Conservation (phyloP, 2,329 filamentous ascomycete genomes). For the Colletotrichum horii region DNA sequence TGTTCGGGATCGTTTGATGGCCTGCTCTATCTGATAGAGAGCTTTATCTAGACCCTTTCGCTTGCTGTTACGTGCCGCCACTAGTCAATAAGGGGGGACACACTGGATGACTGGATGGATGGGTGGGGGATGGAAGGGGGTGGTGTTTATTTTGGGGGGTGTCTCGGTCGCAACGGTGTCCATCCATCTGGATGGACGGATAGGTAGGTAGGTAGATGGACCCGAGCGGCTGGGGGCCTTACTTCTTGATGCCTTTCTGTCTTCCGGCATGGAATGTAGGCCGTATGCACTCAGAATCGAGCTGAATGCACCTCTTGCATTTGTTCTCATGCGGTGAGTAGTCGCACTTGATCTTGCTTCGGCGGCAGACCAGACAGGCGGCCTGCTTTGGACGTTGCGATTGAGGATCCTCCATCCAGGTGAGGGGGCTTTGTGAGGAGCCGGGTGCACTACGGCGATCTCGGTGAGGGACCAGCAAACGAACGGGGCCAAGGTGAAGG, state of each 20-base stretch:
- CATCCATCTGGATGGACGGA: neutral
- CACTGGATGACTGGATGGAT: slow-evolving; percentile 8
- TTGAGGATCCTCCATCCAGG: slow-evolving; percentile 23
- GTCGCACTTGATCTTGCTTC: slow-evolving; percentile 73
- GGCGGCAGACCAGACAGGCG: slow-evolving; percentile 68
- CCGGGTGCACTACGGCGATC: slow-evolving; percentile 17
- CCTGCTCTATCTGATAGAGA: slow-evolving; percentile 75
- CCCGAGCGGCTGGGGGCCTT: slow-evolving; percentile 28
- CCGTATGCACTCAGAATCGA: slow-evolving; percentile 67
- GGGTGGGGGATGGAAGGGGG: neutral
- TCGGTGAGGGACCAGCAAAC: slow-evolving; percentile 7
- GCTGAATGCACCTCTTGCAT: slow-evolving; percentile 67
- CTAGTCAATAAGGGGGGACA: slow-evolving; percentile 14
- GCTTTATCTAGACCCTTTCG: slow-evolving; percentile 77
- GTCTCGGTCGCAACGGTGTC: neutral
- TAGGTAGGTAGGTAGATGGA: neutral
- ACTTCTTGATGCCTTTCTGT: slow-evolving; percentile 82
- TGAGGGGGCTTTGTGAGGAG: slow-evolving; percentile 19
- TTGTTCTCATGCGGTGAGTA: slow-evolving; percentile 54
- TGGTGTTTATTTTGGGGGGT: neutral
- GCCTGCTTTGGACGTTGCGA: slow-evolving; percentile 40
- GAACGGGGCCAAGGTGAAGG: neutral
- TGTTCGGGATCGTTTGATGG: slow-evolving; percentile 60
- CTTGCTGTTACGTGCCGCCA: slow-evolving; percentile 55
- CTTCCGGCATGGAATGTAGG: slow-evolving; percentile 76